These are phyloP conservation scores for Tripidium arundinaceum DNA, from an alignment of 202 grass and related monocot genomes.

Conservation along the genomic window DNA sequence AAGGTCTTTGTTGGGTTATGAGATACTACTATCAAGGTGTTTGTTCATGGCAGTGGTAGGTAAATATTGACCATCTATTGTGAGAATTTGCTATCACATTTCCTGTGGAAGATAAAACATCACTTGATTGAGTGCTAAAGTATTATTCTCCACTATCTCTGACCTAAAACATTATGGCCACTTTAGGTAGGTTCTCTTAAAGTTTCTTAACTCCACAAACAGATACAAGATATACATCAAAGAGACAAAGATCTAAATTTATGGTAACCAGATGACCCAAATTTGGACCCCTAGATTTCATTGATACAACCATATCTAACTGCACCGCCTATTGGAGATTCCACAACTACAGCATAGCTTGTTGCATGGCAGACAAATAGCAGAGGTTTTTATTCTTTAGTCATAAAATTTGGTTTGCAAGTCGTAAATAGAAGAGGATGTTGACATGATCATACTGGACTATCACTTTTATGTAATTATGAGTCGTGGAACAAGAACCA, in stretches of 20 bases:
- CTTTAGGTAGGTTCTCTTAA: too few species aligned
- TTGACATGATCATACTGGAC: background rate
- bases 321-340: background rate
- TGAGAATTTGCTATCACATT: slow-evolving; percentile 5
- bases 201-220: too few species aligned
- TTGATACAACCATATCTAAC: too few species aligned
- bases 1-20: slow-evolving; percentile 99
- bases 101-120: slow-evolving; percentile 5
- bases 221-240: too few species aligned
- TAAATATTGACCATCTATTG: slow-evolving; percentile 22
- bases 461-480: slow-evolving; percentile 26
- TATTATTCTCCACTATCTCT: background rate
- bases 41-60: slow-evolving; percentile 99
- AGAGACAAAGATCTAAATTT: too few species aligned
- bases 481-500: slow-evolving; percentile 11
- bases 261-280: too few species aligned
- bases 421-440: background rate
- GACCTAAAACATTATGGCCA: background rate
- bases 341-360: slow-evolving; percentile 31
- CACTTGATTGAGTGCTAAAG: background rate
- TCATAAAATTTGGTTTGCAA: background rate
- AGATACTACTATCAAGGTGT: slow-evolving; percentile 99
- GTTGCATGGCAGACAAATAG: background rate
- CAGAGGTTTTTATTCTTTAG: background rate
- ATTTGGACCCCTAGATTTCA: too few species aligned